These are phyloP conservation scores for Poa annua DNA, from an alignment of 176 grass and related monocot genomes.

Conservation along the genomic window DNA sequence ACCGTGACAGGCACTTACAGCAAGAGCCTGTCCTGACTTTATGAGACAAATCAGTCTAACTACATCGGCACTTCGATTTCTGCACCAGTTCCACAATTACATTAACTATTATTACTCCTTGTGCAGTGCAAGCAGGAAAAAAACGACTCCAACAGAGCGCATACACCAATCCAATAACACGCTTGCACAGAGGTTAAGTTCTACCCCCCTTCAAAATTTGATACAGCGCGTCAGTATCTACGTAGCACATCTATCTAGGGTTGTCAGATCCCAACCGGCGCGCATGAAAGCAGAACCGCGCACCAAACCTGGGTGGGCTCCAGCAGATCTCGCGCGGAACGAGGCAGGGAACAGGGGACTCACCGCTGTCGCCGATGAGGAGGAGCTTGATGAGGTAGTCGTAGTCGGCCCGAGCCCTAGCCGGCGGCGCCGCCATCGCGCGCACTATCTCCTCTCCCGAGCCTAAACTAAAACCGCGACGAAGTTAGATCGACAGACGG, in stretches of 20 bases:
- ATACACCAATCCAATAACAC: neutral
- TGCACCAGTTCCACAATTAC: neutral
- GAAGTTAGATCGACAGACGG: conserved; percentile 31
- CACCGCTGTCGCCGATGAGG: conserved; percentile 68
- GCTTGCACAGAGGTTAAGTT: neutral
- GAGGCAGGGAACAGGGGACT: neutral
- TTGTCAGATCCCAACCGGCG: conserved; percentile 25
- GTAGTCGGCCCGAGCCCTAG: conserved; percentile 62
- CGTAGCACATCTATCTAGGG: neutral
- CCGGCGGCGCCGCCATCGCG: conserved; percentile 60
- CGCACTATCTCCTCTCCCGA: conserved; percentile 30
- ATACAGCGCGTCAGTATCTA: neutral
- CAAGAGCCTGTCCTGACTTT: too few relatives aligned
- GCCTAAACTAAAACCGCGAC: conserved; percentile 28
- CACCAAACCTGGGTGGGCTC: neutral
- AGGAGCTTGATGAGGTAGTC: conserved; percentile 70
- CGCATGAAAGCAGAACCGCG: neutral
- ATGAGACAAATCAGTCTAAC: neutral
- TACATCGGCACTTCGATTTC: neutral
- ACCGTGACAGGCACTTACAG: too few relatives aligned
- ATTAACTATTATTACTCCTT: neutral
- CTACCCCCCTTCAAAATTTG: neutral
- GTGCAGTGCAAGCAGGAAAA: neutral
- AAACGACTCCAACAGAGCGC: neutral
- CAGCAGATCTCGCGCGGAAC: conserved; percentile 46